A percentile compares a stretch with the other conserved stretches of the same genome.
Conservation (phyloP, 164 flowering plant species). For the Chimonanthus praecox region DNA sequence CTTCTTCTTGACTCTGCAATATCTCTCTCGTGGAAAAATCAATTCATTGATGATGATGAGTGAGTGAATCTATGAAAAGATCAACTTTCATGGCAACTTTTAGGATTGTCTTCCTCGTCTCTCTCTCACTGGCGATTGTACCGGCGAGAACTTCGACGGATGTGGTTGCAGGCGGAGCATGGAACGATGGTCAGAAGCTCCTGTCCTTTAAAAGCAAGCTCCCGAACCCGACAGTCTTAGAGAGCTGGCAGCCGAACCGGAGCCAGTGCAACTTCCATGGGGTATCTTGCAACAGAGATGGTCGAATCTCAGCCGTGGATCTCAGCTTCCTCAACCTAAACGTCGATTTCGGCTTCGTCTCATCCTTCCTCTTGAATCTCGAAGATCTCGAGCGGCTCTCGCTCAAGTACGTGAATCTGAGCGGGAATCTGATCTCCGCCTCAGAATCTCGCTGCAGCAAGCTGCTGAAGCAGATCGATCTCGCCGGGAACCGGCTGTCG, state of each 20-base stretch:
- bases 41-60: too few species aligned
- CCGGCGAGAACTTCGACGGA: background rate
- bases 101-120: background rate
- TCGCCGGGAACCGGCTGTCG: slow-evolving; percentile 46
- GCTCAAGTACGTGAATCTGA: slow-evolving; percentile 31
- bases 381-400: slow-evolving; percentile 35
- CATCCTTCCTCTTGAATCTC: slow-evolving; percentile 35
- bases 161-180: background rate
- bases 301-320: slow-evolving; percentile 47
- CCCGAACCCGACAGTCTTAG: background rate
- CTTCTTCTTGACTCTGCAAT: background rate
- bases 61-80: too few species aligned
- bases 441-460: slow-evolving; percentile 33
- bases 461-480: slow-evolving; percentile 46
- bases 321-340: slow-evolving; percentile 28
- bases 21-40: too few species aligned
- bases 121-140: background rate
- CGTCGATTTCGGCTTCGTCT: slow-evolving; percentile 39
- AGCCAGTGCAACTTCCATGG: slow-evolving; percentile 5
- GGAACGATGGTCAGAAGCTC: slow-evolving; percentile 7
- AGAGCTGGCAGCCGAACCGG: slow-evolving; percentile 5
- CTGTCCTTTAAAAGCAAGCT: slow-evolving; percentile 10
- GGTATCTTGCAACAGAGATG: slow-evolving; percentile 17
- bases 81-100: background rate
- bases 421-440: slow-evolving; percentile 39